Evolutionary conservation across 2,329 filamentous ascomycete species (phyloP), one percentile per base, ranked within the genome.

Genomic region (Fusarium decemcellulare): DNA sequence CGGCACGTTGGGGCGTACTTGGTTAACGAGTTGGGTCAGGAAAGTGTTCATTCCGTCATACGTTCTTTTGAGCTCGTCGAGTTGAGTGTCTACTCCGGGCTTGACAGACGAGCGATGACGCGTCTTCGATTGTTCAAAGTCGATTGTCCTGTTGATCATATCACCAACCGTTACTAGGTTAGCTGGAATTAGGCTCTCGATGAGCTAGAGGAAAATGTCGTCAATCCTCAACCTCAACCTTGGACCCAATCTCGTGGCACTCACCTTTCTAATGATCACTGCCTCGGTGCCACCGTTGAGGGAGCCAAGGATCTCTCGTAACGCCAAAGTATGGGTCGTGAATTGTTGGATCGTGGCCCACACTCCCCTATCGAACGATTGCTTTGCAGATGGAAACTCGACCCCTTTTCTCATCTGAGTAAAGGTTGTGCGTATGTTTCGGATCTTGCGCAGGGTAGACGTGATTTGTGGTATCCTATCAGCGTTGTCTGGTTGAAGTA

Each of bases 31-130:
- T 56, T 89, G 80, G 3, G 88, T 90, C 14, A 99, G 85, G 12
- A 98, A 85, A 62, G 86, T 85, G 57, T 92, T 91, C 73, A 98
- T 88, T 0, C 92, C 93, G 70, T 93, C 90, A 68, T 97, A 97
- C 2, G 85, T 89, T 64, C 89, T 86, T 77, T 95, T 97, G 71
- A 95, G 85, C 23, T 88, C 84, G 75, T 99, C 96, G 1, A 99
- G 86, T 43, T 92, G 87, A 30, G 85, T 79, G 74, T 96, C 91
- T 14, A 97, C 81, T 0, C 93, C 93, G 18, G 86, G 80, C 52
- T 88, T 88, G 12, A 99, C 90, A 3, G 93, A 90, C 2, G 92
- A 93, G 27, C 92, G 90, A 59, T 89, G 88, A 68, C 92, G 88
- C 50, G 90, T 86, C 59, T 89, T 89, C 0, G 93, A 95, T 62